A percentile compares a stretch with the other conserved stretches of the same genome.
These are phyloP conservation scores for Mycogone perniciosa DNA, from an alignment of 2,329 filamentous ascomycete genomes.

Conservation along the genomic window DNA sequence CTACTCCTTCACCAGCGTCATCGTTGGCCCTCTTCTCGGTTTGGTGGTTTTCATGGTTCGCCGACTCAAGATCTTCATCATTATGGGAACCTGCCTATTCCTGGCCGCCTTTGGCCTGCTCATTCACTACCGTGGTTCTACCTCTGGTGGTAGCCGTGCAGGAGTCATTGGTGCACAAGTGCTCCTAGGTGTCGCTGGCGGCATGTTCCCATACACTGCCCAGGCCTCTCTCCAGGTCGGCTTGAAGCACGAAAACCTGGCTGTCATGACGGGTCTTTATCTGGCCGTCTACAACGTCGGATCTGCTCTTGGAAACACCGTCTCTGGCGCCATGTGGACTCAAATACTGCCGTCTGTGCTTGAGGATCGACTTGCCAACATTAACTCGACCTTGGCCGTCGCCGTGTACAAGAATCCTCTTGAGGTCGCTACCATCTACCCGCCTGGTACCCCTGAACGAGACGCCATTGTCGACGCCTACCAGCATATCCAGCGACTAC, in stretches of 20 bases:
- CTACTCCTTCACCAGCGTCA: slow-evolving; percentile 52
- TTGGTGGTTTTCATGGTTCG: slow-evolving; percentile 51
- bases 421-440: slow-evolving; percentile 11
- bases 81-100: slow-evolving; percentile 54
- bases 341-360: slow-evolving; percentile 52
- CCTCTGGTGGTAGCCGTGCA: slow-evolving; percentile 35
- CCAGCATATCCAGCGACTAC: slow-evolving; percentile 39
- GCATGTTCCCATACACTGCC: slow-evolving; percentile 51
- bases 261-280: slow-evolving; percentile 58
- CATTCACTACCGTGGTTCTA: slow-evolving; percentile 55
- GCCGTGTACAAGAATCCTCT: slow-evolving; percentile 22
- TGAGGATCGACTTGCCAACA: slow-evolving; percentile 38
- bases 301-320: slow-evolving; percentile 51
- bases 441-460: slow-evolving; percentile 37
- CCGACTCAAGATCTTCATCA: slow-evolving; percentile 57
- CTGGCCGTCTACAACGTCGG: slow-evolving; percentile 59
- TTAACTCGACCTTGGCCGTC: slow-evolving; percentile 30
- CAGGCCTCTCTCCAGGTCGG: slow-evolving; percentile 39
- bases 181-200: slow-evolving; percentile 56
- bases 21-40: slow-evolving; percentile 51
- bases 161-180: slow-evolving; percentile 59
- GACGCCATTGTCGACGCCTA: slow-evolving; percentile 38
- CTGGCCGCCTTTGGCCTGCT: slow-evolving; percentile 60
- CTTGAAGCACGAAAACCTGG: slow-evolving; percentile 47
- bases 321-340: slow-evolving; percentile 58